A percentile compares a stretch with the other conserved stretches of the same genome.
Evolutionary conservation across 2,329 filamentous ascomycete genomes (phyloP).

Genomic region (Stenocarpella maydis): DNA sequence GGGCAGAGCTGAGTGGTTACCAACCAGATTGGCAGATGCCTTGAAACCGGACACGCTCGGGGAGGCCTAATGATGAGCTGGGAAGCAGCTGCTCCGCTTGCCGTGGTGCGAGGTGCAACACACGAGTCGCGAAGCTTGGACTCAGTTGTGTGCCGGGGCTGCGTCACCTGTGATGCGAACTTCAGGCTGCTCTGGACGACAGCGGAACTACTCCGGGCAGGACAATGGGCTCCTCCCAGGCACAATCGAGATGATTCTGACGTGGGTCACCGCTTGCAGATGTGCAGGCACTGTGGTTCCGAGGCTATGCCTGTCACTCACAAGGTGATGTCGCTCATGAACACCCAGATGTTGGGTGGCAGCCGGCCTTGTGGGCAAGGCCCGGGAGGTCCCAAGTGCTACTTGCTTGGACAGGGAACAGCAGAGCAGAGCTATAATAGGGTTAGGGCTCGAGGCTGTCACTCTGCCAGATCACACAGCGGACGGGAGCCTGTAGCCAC

Average conservation of each 20-base stretch:
- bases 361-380: not conserved
- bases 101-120: not conserved
- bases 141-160: constrained; percentile 6
- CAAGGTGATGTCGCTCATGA: not conserved
- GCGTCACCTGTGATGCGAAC: not conserved
- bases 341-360: not conserved
- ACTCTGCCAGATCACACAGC: too few relatives aligned
- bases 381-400: too few relatives aligned
- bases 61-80: not conserved
- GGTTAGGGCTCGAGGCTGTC: not conserved
- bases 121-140: not conserved
- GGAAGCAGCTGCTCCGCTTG: not conserved
- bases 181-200: not conserved
- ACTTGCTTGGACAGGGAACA: too few relatives aligned
- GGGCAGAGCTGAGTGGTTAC: constrained; percentile 29
- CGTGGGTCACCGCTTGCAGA: not conserved
- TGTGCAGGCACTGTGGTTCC: not conserved
- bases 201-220: not conserved
- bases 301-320: not conserved
- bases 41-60: not conserved
- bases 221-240: not conserved
- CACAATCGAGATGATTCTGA: not conserved
- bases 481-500: too few relatives aligned
- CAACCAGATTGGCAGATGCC: constrained; percentile 23
- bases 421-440: too few relatives aligned